A percentile compares a stretch with the other conserved stretches of the same genome.
Conservation (phyloP, 2,329 filamentous ascomycete genomes). For the Talaromyces pinophilus region DNA sequence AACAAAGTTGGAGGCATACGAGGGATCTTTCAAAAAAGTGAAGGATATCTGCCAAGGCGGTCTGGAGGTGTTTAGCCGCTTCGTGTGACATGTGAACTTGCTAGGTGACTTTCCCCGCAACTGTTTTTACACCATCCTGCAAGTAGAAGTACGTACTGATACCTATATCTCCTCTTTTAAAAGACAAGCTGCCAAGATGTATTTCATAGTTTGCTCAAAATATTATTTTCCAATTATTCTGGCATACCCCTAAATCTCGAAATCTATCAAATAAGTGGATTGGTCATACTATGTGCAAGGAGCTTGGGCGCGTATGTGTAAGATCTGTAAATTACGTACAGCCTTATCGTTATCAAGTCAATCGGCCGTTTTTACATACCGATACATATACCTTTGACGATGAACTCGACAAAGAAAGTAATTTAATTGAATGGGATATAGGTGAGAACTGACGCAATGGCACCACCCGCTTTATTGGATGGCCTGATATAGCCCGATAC, state of each 20-base stretch:
- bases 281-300: background rate
- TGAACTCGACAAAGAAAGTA: background rate
- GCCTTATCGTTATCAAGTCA: conserved; percentile 13
- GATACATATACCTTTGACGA: background rate
- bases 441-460: background rate
- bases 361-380: background rate
- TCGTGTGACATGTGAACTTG: conserved; percentile 7
- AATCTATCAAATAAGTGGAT: background rate
- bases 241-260: background rate
- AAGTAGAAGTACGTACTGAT: background rate
- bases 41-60: conserved; percentile 18
- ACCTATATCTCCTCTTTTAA: background rate
- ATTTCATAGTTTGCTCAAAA: background rate
- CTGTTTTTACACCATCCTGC: background rate
- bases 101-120: conserved; percentile 7
- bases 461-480: background rate
- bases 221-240: background rate
- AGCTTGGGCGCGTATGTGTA: background rate
- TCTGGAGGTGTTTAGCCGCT: conserved; percentile 10
- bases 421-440: background rate
- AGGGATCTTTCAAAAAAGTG: background rate
- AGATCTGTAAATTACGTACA: conserved; percentile 3
- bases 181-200: background rate
- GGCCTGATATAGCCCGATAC: background rate
- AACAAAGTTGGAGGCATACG: background rate